Conservation (phyloP, 768 basidiomycete species). For the Pleurotus djamor region DNA sequence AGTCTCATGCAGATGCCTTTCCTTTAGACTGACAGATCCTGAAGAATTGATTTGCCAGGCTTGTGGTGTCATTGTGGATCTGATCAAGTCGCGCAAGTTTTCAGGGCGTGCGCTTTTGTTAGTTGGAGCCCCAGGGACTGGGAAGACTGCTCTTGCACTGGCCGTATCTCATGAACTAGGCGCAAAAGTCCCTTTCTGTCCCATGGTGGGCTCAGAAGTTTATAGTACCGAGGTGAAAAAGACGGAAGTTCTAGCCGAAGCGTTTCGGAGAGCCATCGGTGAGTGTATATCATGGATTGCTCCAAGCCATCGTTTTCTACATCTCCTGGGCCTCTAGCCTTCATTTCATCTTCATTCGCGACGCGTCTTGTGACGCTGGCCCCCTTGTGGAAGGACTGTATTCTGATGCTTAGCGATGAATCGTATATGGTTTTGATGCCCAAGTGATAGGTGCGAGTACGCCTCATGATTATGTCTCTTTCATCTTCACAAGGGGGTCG, state of each 20-base stretch:
- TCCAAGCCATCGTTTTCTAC: not conserved
- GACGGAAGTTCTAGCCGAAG: constrained; percentile 95
- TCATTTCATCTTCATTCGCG: not conserved
- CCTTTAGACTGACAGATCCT: not conserved
- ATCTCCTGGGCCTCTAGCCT: not conserved
- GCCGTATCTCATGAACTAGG: constrained; percentile 95
- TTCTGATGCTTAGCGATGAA: not conserved
- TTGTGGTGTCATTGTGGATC: constrained; percentile 87
- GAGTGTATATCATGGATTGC: constrained; percentile 24
- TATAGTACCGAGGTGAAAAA: constrained; percentile 98
- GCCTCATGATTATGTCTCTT: not conserved
- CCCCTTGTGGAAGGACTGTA: not conserved
- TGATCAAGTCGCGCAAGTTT: constrained; percentile 90
- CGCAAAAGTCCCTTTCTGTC: constrained; percentile 94
- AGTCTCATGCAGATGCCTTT: not conserved
- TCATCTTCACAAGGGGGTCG: not conserved
- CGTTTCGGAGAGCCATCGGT: constrained; percentile 96
- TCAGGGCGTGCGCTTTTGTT: constrained; percentile 90
- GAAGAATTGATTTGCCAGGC: constrained; percentile 46
- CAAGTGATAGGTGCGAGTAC: not conserved
- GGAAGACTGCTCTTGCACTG: constrained; percentile 96
- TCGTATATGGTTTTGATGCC: not conserved
- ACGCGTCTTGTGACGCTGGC: not conserved
- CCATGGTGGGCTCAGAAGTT: constrained; percentile 98
- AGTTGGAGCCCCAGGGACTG: constrained; percentile 95